Percentiles rank a stretch among this genome's conserved stretches.
phyloP scores from a whole-genome alignment of 176 grass and related monocot genomes.

The Eleusine coracana region DNA sequence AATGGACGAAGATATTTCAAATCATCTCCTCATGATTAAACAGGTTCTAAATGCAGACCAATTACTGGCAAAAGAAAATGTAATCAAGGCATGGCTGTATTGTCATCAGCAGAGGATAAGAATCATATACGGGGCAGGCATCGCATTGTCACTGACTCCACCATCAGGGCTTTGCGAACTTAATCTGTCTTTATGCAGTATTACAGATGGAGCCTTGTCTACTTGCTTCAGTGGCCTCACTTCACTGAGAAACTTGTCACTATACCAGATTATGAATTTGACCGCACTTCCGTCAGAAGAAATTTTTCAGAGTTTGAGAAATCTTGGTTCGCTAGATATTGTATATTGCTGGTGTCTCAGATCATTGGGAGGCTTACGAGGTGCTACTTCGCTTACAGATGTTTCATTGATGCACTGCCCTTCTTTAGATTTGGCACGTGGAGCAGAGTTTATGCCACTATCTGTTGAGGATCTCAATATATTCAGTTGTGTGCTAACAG shows the following conservation, averaged over 20 bases:
- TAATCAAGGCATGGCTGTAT: background rate
- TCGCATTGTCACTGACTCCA: fast-evolving
- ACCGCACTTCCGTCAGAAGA: background rate
- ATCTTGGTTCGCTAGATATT: fast-evolving
- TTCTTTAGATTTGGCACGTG: background rate
- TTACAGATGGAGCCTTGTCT: constrained; percentile 14
- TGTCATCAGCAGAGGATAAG: constrained; percentile 3
- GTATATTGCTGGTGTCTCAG: background rate
- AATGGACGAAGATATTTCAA: background rate
- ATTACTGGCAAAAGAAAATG: background rate
- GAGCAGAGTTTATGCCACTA: background rate
- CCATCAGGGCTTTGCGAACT: background rate
- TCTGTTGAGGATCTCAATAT: fast-evolving
- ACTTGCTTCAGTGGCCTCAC: background rate
- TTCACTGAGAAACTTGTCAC: fast-evolving
- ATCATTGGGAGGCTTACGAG: constrained; percentile 15
- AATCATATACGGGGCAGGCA: background rate
- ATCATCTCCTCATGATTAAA: background rate
- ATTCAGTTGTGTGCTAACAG: fast-evolving
- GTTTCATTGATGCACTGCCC: background rate
- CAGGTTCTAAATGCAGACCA: fast-evolving
- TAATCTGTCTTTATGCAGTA: background rate
- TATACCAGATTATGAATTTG: background rate
- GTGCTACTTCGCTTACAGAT: background rate
- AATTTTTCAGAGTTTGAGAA: background rate